Conservation (phyloP, 148 eudicot genomes). For the Diospyros lotus region DNA sequence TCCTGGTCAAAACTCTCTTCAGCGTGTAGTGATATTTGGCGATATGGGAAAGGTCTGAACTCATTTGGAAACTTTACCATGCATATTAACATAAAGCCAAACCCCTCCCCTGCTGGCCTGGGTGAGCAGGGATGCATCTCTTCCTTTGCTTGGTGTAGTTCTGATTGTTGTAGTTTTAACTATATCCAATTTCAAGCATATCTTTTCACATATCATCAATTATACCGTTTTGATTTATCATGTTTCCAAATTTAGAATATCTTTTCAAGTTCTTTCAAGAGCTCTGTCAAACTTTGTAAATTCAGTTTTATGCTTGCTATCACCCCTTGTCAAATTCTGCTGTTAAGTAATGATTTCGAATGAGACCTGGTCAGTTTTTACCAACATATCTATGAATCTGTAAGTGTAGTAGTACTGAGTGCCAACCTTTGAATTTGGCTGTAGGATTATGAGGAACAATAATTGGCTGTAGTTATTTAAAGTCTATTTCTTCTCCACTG, state of each 20-base stretch:
- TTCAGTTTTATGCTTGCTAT: no score
- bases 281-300: no score
- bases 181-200: neutral
- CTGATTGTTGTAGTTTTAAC: neutral
- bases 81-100: neutral
- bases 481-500: neutral
- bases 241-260: no score
- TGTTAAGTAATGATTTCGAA: no score
- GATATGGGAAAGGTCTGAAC: slow-evolving; percentile 85
- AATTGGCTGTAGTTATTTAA: neutral
- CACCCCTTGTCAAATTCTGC: no score
- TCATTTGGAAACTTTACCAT: neutral
- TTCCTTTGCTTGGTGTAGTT: neutral
- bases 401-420: neutral
- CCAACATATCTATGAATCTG: neutral
- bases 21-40: slow-evolving; percentile 67
- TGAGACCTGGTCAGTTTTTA: neutral
- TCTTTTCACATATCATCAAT: neutral
- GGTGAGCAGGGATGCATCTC: no score
- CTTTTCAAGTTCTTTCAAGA: no score
- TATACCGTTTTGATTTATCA: no score
- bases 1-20: slow-evolving; percentile 75
- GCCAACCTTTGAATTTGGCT: neutral
- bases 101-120: no score
- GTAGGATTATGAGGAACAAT: neutral